Evolutionary conservation across 208 protist species (phyloP).

Genomic region (Acanthamoeba divionensis): DNA sequence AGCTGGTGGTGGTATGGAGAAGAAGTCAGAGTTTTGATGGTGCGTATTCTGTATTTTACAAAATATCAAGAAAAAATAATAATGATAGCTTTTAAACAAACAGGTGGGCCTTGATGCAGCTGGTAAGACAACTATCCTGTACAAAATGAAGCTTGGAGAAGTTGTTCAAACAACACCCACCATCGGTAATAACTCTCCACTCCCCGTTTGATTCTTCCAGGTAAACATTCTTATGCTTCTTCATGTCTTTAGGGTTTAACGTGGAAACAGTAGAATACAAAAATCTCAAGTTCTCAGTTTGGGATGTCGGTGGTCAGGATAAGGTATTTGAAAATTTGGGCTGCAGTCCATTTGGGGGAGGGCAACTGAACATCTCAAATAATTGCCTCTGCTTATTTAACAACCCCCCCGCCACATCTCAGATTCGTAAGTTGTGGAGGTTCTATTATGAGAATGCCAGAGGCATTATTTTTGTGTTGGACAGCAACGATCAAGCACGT

Average conservation of each 20-base stretch:
- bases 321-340: slow-evolving; percentile 67
- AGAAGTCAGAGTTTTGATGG: slow-evolving; percentile 19
- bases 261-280: slow-evolving; percentile 89
- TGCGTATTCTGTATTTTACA: neutral
- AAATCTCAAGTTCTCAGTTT: slow-evolving; percentile 81
- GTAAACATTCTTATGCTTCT: no score
- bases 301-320: slow-evolving; percentile 80
- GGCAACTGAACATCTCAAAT: neutral
- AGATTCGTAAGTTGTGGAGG: slow-evolving; percentile 72
- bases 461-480: slow-evolving; percentile 84
- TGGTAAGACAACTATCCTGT: slow-evolving; percentile 93
- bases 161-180: neutral
- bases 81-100: no score
- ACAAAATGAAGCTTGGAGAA: slow-evolving; percentile 76
- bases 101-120: slow-evolving; percentile 95
- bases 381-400: neutral
- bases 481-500: slow-evolving; percentile 80
- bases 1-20: slow-evolving; percentile 24
- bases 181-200: slow-evolving; percentile 77
- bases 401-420: neutral
- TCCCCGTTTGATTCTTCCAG: neutral
- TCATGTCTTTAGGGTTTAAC: slow-evolving; percentile 94
- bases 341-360: slow-evolving; percentile 70
- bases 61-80: neutral
- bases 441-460: slow-evolving; percentile 84